Percentiles rank a stretch among this genome's conserved stretches.
phyloP scores from a whole-genome alignment of 2,329 filamentous ascomycete genomes.

The Aspergillus fischeri region DNA sequence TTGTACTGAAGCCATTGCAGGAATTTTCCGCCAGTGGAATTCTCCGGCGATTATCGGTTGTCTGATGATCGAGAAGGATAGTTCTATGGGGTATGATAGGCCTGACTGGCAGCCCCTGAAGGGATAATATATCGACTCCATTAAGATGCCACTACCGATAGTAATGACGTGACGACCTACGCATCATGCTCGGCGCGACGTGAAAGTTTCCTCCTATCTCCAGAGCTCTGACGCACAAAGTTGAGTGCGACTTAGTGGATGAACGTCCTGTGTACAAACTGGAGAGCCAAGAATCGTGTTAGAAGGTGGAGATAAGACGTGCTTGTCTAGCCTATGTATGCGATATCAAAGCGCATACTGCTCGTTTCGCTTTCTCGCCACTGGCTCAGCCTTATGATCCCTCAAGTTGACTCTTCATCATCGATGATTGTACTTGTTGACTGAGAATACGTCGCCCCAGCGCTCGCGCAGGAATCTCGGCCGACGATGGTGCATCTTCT shows the following conservation, averaged over 20 bases:
- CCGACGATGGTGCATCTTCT: no score
- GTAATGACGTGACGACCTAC: conserved; percentile 4
- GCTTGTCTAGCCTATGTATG: neutral
- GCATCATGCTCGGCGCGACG: neutral
- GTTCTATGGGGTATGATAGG: no score
- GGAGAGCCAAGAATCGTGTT: conserved; percentile 7
- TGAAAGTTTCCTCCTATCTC: neutral
- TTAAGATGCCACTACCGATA: conserved; percentile 4
- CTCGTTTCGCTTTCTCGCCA: neutral
- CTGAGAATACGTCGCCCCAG: no score
- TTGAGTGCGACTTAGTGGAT: neutral
- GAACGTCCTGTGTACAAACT: neutral
- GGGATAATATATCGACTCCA: neutral
- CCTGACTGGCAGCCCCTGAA: neutral
- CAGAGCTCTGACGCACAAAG: neutral
- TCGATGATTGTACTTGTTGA: no score
- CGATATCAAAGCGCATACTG: neutral
- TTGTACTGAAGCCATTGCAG: conserved; percentile 10
- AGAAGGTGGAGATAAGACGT: conserved; percentile 8
- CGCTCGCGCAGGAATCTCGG: no score
- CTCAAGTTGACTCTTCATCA: no score
- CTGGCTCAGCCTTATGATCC: no score
- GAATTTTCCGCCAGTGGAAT: neutral
- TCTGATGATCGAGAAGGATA: neutral
- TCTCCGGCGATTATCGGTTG: neutral